Evolutionary conservation across 768 basidiomycete species (phyloP).

Genomic region (Collybia sp.): DNA sequence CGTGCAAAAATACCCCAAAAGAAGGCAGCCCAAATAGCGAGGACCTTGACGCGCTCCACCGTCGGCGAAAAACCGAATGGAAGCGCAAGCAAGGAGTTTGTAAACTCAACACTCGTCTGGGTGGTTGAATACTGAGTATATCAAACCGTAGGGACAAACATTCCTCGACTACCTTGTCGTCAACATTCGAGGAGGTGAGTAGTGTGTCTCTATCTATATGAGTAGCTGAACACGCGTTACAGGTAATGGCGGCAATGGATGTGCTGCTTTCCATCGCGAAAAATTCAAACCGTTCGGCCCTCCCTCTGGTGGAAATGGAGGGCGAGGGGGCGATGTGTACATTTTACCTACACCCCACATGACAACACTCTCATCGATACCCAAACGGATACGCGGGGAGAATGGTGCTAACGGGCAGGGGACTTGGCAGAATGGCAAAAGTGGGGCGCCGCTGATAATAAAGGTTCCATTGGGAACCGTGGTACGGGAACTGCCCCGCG

Average conservation of each 20-base stretch:
- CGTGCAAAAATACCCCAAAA: too few relatives aligned
- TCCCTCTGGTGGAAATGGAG: conserved; percentile 92
- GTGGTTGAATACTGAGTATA: background rate
- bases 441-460: conserved; percentile 68
- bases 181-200: conserved; percentile 70
- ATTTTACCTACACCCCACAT: conserved; percentile 74
- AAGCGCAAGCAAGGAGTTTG: conserved; percentile 69
- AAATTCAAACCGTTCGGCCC: conserved; percentile 81
- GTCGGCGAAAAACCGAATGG: conserved; percentile 65
- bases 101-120: background rate
- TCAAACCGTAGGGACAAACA: conserved; percentile 71
- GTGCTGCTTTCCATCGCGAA: conserved; percentile 91
- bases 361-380: conserved; percentile 71
- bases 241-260: conserved; percentile 89
- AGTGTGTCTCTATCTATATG: background rate
- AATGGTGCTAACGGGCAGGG: conserved; percentile 76
- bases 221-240: conserved; percentile 1
- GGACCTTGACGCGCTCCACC: conserved; percentile 33
- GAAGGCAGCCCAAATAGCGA: conserved; percentile 11
- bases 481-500: conserved; percentile 66
- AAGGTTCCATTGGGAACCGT: conserved; percentile 89
- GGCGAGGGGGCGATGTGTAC: conserved; percentile 84
- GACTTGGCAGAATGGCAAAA: conserved; percentile 81
- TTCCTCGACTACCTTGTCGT: conserved; percentile 83
- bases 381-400: conserved; percentile 61